Base-by-base conservation (phyloP, 2,329 filamentous ascomycete genomes). In the Penicillium sp. region DNA sequence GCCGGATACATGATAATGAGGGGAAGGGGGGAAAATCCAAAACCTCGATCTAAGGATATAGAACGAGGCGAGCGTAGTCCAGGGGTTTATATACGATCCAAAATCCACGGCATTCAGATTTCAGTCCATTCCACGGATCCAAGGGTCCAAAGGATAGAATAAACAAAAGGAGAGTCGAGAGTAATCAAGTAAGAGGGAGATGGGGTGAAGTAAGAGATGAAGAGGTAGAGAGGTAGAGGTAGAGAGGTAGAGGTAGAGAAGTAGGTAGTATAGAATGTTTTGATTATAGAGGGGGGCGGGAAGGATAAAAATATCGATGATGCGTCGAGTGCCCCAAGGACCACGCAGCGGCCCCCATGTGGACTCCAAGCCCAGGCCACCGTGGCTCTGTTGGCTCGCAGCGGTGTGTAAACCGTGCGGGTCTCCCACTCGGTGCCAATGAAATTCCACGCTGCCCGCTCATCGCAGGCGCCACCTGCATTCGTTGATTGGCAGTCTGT, bases 1-100 rank as follows among this genome's bases (percentile, higher is more conserved):
- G 66, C 67, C 46, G 73, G 73, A 64, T 72, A 74, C 70, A 76
- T 75, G 63, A 58, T 69, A 28, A 46, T 39, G 46, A 51, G 43
- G 48, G 53, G 42, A 45, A 47, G 48, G 38, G 18, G 30, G 35
- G n/a, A 24, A 16, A 38, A 35, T 49, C 33, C 41, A 49, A 31
- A 45, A 41, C 33, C 44, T 48, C 35, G 28, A 38, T 38, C 35
- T 38, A 38, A 38, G 35, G 35, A 38, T 38, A 38, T 38, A 38
- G 45, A 31, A 31, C 27, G 28, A 44, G 43, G 27, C 10, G 27
- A 43, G 24, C 5, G 28, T n/a, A 20, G 43, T 28, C 30, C 27
- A 30, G 30, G 18, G 20, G 22, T 13, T 27, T 43, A 14, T 33
- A 39, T 42, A 25, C 9, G 38, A 3, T 27, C 22, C 20, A 41